Conservation (phyloP, 2,329 filamentous ascomycete genomes). For the Aspergillus sp. region DNA sequence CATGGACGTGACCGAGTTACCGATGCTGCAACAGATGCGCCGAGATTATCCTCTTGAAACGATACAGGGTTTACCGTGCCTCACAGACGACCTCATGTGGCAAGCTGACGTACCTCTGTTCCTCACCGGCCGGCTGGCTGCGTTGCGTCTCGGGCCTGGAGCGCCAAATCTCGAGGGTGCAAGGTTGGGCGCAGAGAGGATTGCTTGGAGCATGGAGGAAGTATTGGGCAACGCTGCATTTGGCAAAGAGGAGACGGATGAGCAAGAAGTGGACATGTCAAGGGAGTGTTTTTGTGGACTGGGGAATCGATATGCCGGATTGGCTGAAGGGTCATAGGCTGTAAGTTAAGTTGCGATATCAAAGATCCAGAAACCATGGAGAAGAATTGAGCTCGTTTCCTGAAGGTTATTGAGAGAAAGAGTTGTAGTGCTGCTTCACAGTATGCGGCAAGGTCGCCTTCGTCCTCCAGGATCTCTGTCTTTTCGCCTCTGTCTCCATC, state of each 20-base stretch:
- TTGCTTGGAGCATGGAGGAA: slow-evolving; percentile 72
- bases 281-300: slow-evolving; percentile 46
- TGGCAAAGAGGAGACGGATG: slow-evolving; percentile 24
- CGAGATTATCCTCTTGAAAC: slow-evolving; percentile 64
- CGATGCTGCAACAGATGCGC: slow-evolving; percentile 65
- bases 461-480: not conserved
- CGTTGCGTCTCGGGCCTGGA: slow-evolving; percentile 70
- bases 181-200: slow-evolving; percentile 71
- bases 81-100: slow-evolving; percentile 80
- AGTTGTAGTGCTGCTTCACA: not conserved
- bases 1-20: slow-evolving; percentile 64
- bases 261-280: slow-evolving; percentile 28
- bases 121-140: slow-evolving; percentile 69
- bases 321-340: slow-evolving; percentile 19
- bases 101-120: slow-evolving; percentile 73
- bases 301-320: slow-evolving; percentile 44
- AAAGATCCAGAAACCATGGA: too few relatives aligned
- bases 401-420: not conserved
- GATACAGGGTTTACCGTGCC: slow-evolving; percentile 69
- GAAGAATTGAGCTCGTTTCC: not conserved
- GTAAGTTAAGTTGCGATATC: not conserved
- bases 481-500: not conserved
- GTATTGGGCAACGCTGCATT: slow-evolving; percentile 42
- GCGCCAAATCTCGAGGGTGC: slow-evolving; percentile 76
- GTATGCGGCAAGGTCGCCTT: not conserved